Conservation (phyloP, 148 eudicot species). For the Fagopyrum homotropicum region DNA sequence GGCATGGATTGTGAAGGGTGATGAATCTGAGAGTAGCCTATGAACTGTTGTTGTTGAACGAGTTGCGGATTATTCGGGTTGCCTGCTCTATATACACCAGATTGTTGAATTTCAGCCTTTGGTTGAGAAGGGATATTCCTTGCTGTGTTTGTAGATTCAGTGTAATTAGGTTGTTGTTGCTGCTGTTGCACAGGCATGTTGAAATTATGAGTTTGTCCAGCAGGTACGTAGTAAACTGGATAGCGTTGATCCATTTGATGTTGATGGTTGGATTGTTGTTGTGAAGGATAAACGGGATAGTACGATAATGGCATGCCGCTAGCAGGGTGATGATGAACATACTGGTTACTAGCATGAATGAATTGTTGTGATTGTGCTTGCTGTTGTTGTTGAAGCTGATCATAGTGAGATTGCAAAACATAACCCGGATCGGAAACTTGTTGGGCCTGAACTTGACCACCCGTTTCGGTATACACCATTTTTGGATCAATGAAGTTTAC, state of each 20-base stretch:
- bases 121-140: constrained; percentile 33
- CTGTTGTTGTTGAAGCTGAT: constrained; percentile 42
- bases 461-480: constrained; percentile 23
- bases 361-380: constrained; percentile 49
- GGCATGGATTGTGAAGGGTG: constrained; percentile 61
- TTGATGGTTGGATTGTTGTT: constrained; percentile 35
- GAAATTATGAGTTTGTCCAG: constrained; percentile 65
- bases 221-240: constrained; percentile 46
- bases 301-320: constrained; percentile 52
- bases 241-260: constrained; percentile 49
- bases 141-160: constrained; percentile 27
- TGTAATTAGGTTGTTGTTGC: constrained; percentile 34
- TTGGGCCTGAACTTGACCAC: constrained; percentile 38
- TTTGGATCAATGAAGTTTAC: constrained; percentile 33
- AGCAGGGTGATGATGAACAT: constrained; percentile 41
- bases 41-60: constrained; percentile 45
- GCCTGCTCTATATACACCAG: constrained; percentile 38
- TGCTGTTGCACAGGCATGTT: constrained; percentile 45
- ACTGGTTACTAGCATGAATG: constrained; percentile 59
- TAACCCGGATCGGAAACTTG: constrained; percentile 56
- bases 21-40: constrained; percentile 57
- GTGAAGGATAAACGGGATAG: constrained; percentile 66
- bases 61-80: constrained; percentile 30
- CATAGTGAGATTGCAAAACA: constrained; percentile 39
- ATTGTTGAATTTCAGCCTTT: constrained; percentile 41